A percentile compares a stretch with the other conserved stretches of the same genome.
Conservation (phyloP, 129 eudicot genomes). For the Smallanthus sonchifolius region DNA sequence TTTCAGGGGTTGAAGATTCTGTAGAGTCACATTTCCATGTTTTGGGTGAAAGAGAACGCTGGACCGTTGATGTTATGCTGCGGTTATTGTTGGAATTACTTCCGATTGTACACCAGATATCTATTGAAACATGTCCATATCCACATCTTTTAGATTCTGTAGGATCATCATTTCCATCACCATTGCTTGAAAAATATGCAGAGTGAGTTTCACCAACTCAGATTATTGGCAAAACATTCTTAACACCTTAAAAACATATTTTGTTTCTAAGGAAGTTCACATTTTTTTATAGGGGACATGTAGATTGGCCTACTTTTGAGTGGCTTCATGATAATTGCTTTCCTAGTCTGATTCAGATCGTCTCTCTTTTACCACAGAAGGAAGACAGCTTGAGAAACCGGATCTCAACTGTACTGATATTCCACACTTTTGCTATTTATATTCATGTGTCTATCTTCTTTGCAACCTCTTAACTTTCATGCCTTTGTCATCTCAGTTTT, state of each 20-base stretch:
- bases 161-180: constrained; percentile 47
- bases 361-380: constrained; percentile 78
- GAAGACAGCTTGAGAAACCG: constrained; percentile 76
- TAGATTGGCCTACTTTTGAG: constrained; percentile 86
- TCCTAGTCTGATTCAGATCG: constrained; percentile 71
- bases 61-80: constrained; percentile 84
- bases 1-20: constrained; percentile 94
- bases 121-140: constrained; percentile 83
- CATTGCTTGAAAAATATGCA: constrained; percentile 71
- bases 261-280: constrained; percentile 4
- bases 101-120: constrained; percentile 64
- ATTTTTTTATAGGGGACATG: constrained; percentile 60
- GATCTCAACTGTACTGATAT: constrained; percentile 53
- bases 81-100: constrained; percentile 70
- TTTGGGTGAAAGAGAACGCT: constrained; percentile 94
- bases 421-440: constrained; percentile 1
- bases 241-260: neutral
- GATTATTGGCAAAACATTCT: neutral
- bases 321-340: constrained; percentile 94
- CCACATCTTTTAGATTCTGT: constrained; percentile 55
- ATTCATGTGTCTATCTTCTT: neutral
- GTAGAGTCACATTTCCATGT: constrained; percentile 82
- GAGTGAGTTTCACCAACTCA: constrained; percentile 42
- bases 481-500: constrained; percentile 46
- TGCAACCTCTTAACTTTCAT: constrained; percentile 5